Base-by-base conservation (phyloP, 2,329 filamentous ascomycete species). In the Alternaria ethzedia region DNA sequence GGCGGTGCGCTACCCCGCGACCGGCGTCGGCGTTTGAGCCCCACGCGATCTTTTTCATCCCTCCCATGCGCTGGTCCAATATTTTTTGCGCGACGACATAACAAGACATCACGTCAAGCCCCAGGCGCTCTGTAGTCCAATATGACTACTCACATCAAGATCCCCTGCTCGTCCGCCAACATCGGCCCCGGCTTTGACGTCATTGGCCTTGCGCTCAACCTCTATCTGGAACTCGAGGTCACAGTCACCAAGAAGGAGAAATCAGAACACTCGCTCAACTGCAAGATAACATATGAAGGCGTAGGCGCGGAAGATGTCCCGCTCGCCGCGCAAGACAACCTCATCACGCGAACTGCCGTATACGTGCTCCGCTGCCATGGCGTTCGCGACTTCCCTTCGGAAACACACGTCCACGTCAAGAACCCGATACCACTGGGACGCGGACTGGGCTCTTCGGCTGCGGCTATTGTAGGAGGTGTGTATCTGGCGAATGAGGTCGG, bases 121-220 rank as follows among this genome's bases (percentile, higher is more conserved):
- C 43, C 60, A 64, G 64, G 59, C 58, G 62, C 62, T 55, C 54
- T 46, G 9, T 55, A 56, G 46, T 52, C 49, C 65, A 66, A 51
- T 44, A 80, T 77, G 76, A 63, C 76, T 50, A 78, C 77, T 46
- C 90, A 91, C 71, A 92, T 94, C 85, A 89, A 87, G 82, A 93
- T 93, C 66, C 95, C 95, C 69, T 96, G 93, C 84, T 98, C 95
- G 64, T 97, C 94, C 66, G 95, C 95, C 83, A 98, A 98, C 85
- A 97, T 98, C 78, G 95, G 86, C 71, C 95, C 95, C 52, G 95
- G 95, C 63, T 99, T 98, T 86, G 95, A 99, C 85, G 95, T 97
- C 74, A 97, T 98, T 79, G 93, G 96, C 71, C 90, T 99, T 66
- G 95, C 95, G 9, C 87, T 99, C 71, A 97, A 94, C 70, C 90